A percentile compares a stretch with the other conserved stretches of the same genome.
Evolutionary conservation across 2,329 filamentous ascomycete species (phyloP).

Genomic region (Exophiala bonariae): DNA sequence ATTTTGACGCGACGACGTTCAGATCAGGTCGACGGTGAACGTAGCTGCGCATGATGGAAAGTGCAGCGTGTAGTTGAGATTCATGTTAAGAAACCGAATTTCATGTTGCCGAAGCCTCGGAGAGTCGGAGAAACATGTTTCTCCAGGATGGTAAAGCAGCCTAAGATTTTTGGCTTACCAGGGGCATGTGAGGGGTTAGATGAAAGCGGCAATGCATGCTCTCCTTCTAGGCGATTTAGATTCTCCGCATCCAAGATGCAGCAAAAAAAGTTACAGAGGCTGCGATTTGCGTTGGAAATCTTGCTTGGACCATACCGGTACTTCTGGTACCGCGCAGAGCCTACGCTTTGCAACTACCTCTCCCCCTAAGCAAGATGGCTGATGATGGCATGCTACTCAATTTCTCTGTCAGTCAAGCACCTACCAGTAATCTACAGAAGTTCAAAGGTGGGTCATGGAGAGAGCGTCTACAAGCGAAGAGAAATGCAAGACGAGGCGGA

Average conservation of each 20-base stretch:
- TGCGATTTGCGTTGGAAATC: too few relatives aligned
- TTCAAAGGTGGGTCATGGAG: conserved; percentile 94
- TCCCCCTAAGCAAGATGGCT: conserved; percentile 47
- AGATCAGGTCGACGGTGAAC: conserved; percentile 11
- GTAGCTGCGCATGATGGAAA: conserved; percentile 24
- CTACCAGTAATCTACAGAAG: conserved; percentile 55
- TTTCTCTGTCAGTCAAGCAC: conserved; percentile 73
- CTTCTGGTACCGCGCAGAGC: not conserved
- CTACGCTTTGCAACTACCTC: not conserved
- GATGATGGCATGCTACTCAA: conserved; percentile 96
- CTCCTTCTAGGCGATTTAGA: not conserved
- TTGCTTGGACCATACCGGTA: not conserved
- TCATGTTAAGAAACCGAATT: too few relatives aligned
- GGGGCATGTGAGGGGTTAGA: too few relatives aligned
- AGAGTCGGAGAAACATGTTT: too few relatives aligned
- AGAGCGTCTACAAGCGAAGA: conserved; percentile 79
- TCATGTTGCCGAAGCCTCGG: too few relatives aligned
- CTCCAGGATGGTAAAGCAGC: too few relatives aligned
- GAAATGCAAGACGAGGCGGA: conserved; percentile 57
- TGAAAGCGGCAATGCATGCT: not conserved
- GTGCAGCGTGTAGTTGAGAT: conserved; percentile 21
- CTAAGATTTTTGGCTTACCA: too few relatives aligned
- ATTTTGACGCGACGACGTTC: conserved; percentile 15
- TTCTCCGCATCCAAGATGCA: conserved; percentile 8
- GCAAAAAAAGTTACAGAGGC: conserved; percentile 10